phyloP scores from a whole-genome alignment of 108 stramenopile genomes.

The Skeletonema marinoi region DNA sequence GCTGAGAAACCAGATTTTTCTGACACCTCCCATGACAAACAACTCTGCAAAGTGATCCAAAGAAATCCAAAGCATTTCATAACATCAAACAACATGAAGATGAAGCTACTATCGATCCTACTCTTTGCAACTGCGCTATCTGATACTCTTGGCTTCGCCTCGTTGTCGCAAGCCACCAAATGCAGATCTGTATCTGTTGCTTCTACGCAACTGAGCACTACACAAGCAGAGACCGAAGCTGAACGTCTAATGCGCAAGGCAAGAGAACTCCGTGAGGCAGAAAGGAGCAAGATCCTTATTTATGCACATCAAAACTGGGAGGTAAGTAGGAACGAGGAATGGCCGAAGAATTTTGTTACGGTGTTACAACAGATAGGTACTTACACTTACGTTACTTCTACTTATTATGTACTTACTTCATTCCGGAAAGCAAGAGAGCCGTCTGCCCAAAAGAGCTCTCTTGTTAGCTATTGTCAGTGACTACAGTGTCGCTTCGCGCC shows the following conservation, averaged over 20 bases:
- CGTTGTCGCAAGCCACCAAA: neutral
- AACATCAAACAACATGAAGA: neutral
- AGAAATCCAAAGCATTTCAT: neutral
- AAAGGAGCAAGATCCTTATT: too few species aligned
- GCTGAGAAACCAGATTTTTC: neutral
- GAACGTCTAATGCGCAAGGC: conserved; percentile 42
- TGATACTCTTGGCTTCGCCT: neutral
- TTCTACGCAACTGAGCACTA: conserved; percentile 7
- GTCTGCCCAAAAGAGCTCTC: too few species aligned
- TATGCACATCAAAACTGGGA: too few species aligned
- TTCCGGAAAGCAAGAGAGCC: too few species aligned
- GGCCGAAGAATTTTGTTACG: too few species aligned
- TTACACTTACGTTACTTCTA: too few species aligned
- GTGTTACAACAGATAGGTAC: too few species aligned
- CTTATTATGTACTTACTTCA: too few species aligned
- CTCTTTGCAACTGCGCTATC: neutral
- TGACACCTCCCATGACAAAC: neutral
- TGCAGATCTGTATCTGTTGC: neutral
- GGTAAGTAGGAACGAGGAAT: too few species aligned
- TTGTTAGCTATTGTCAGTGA: too few species aligned
- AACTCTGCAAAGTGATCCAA: neutral
- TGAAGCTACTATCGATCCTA: neutral
- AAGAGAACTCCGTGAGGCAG: conserved; percentile 42
- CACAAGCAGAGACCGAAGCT: conserved; percentile 48
- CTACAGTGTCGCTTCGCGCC: too few species aligned